Percentiles rank a stretch among this genome's conserved stretches.
These are phyloP conservation scores for Pseudoperonospora humuli DNA, from an alignment of 352 stramenopile genomes.

Conservation along the genomic window DNA sequence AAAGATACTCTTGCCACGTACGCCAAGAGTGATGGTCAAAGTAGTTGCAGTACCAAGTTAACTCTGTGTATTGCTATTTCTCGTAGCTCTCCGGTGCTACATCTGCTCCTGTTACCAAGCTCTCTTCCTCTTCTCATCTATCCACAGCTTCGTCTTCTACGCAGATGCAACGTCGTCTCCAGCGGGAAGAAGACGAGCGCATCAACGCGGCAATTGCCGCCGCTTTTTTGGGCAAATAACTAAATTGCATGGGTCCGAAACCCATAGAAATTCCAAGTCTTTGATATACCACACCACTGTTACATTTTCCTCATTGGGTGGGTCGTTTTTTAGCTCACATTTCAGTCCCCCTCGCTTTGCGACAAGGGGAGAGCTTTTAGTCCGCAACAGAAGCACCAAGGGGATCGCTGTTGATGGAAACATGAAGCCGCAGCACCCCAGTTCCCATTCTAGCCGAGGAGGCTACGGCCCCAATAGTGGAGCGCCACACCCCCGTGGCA, in stretches of 20 bases:
- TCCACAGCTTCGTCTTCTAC: background rate
- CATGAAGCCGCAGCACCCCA: constrained; percentile 46
- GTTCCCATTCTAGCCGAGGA: constrained; percentile 16
- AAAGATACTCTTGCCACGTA: constrained; percentile 15
- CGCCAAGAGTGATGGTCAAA: constrained; percentile 18
- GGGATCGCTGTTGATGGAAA: constrained; percentile 34
- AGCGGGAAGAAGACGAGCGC: constrained; percentile 18
- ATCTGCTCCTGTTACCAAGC: background rate
- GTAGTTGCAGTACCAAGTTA: constrained; percentile 5
- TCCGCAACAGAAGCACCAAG: background rate
- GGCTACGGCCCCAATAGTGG: constrained; percentile 24
- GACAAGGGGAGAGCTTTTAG: constrained; percentile 13
- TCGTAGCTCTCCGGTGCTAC: constrained; percentile 10
- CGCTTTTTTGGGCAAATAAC: constrained; percentile 20
- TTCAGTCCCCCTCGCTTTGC: constrained; percentile 18
- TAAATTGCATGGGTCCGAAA: constrained; percentile 4
- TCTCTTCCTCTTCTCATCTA: background rate
- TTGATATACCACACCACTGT: constrained; percentile 8
- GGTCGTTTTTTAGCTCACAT: constrained; percentile 14
- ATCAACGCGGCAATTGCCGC: constrained; percentile 27
- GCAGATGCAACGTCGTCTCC: background rate
- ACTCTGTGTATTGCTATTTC: background rate
- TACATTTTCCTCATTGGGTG: constrained; percentile 17
- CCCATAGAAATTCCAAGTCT: constrained; percentile 18
- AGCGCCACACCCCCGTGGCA: constrained; percentile 26